Conservation (phyloP, 306 rosid species). For the Gastrolobium bilobum region DNA sequence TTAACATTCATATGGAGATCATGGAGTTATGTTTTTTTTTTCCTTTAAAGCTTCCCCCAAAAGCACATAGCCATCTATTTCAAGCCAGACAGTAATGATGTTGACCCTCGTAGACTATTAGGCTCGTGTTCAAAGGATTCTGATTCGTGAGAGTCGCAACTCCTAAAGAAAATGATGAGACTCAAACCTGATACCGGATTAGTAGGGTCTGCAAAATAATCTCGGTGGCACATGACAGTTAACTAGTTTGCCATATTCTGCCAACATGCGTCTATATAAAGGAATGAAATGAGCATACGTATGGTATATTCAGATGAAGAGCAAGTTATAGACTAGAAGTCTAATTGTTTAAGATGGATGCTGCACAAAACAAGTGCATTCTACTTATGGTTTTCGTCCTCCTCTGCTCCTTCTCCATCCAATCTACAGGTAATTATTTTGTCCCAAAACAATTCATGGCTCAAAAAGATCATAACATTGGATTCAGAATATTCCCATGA, state of each 20-base stretch:
- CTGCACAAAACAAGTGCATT: slow-evolving; percentile 58
- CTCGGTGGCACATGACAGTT: slow-evolving; percentile 36
- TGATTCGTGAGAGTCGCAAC: no score
- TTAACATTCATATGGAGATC: slow-evolving; percentile 36
- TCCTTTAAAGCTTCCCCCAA: not conserved
- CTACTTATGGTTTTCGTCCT: slow-evolving; percentile 64
- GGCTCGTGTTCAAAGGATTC: slow-evolving; percentile 45
- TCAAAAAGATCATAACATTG: not conserved
- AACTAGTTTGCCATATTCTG: not conserved
- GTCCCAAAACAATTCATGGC: not conserved
- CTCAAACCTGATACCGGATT: no score
- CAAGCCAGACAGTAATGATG: slow-evolving; percentile 64
- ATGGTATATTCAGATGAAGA: slow-evolving; percentile 20
- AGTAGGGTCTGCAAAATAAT: not conserved
- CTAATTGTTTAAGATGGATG: slow-evolving; percentile 52
- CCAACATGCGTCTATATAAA: slow-evolving; percentile 53
- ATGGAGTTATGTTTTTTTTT: slow-evolving; percentile 30
- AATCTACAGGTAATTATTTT: slow-evolving; percentile 62
- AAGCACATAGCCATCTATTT: slow-evolving; percentile 49
- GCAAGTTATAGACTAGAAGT: not conserved
- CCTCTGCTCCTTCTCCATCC: slow-evolving; percentile 64
- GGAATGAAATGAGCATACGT: slow-evolving; percentile 31
- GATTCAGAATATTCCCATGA: not conserved
- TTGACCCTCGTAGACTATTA: slow-evolving; percentile 60
- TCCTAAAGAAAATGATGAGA: no score